Percentiles rank a stretch among this genome's conserved stretches.
phyloP scores from a whole-genome alignment of 352 stramenopile genomes.

The Phytophthora pseudosyringae region DNA sequence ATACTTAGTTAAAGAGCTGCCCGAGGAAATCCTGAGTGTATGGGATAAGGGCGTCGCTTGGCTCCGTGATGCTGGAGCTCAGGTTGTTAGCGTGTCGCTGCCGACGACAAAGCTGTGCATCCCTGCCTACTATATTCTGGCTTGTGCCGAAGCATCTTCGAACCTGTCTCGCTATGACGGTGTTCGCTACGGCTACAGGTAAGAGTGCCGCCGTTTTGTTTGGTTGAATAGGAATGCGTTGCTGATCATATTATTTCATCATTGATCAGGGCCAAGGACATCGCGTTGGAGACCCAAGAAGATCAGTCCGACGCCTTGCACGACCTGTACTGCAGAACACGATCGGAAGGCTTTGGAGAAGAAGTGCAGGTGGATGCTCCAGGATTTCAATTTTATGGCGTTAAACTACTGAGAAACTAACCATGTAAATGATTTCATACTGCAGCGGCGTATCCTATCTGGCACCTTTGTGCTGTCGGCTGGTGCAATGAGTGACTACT shows the following conservation, averaged over 20 bases:
- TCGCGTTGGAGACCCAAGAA: constrained; percentile 50
- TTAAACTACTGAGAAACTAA: background rate
- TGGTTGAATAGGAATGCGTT: background rate
- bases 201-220: background rate
- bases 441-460: constrained; percentile 87
- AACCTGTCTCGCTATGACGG: constrained; percentile 98
- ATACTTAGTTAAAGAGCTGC: constrained; percentile 94
- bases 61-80: constrained; percentile 69
- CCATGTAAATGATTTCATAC: background rate
- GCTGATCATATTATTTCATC: constrained; percentile 7
- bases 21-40: constrained; percentile 78
- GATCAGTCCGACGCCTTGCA: constrained; percentile 84
- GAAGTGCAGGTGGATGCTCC: constrained; percentile 83
- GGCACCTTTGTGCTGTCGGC: constrained; percentile 92
- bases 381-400: background rate
- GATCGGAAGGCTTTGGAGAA: constrained; percentile 90
- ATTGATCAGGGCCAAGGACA: constrained; percentile 54
- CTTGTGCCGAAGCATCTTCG: constrained; percentile 97
- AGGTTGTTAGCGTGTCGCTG: constrained; percentile 80
- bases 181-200: constrained; percentile 91
- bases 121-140: constrained; percentile 98
- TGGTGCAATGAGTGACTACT: constrained; percentile 90
- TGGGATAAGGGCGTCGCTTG: constrained; percentile 86
- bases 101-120: constrained; percentile 90
- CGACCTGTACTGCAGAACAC: constrained; percentile 88